A percentile compares a stretch with the other conserved stretches of the same genome.
Conservation (phyloP, 768 basidiomycete species). For the Tricholoma saponaceum region DNA sequence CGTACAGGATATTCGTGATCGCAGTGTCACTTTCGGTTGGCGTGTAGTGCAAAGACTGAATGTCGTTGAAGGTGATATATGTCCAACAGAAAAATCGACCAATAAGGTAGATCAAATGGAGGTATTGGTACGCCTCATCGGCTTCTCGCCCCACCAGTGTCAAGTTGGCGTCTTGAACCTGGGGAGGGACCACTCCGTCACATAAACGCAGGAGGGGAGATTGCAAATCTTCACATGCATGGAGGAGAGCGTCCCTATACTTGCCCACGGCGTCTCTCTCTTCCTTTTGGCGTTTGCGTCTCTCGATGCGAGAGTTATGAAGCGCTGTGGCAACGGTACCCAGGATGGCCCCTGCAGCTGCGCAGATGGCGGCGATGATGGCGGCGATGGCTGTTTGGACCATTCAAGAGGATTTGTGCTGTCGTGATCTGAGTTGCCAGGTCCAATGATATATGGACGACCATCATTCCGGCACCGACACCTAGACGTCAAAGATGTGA, state of each 20-base stretch:
- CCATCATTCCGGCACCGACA: too few relatives aligned
- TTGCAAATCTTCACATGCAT: neutral
- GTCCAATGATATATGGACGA: too few relatives aligned
- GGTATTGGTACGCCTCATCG: neutral
- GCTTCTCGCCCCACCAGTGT: neutral
- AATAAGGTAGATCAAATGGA: neutral
- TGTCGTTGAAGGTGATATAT: neutral
- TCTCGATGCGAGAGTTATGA: neutral
- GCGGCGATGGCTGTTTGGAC: neutral
- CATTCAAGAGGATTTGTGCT: neutral
- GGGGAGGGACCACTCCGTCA: neutral
- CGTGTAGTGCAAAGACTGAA: neutral
- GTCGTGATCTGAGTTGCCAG: too few relatives aligned
- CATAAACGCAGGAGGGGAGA: neutral
- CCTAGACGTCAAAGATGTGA: too few relatives aligned
- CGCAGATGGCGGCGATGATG: neutral
- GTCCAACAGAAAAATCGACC: neutral
- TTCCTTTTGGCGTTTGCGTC: neutral
- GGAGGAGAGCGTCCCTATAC: neutral
- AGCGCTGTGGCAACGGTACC: neutral
- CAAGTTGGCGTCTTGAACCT: neutral
- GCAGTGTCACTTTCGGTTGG: neutral
- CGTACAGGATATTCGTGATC: neutral
- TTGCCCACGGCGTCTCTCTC: neutral
- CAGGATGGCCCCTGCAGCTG: neutral